Percentiles rank a stretch among this genome's conserved stretches.
These are phyloP conservation scores for Paramecium octaurelia DNA, from an alignment of 73 alveolate genomes.

Conservation along the genomic window DNA sequence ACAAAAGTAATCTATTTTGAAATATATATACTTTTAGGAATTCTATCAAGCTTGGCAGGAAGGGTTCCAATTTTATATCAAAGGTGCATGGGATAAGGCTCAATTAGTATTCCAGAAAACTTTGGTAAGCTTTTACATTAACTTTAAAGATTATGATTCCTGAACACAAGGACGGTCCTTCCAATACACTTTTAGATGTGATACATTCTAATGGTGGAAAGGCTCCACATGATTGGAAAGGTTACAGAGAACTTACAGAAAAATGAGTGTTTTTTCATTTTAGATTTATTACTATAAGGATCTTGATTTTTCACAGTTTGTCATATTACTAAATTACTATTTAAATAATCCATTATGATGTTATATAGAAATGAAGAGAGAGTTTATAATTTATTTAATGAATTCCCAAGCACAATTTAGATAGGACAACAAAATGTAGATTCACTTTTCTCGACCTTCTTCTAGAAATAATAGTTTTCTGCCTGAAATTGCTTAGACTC, in stretches of 20 bases:
- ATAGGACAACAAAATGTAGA: neutral
- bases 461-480: constrained; percentile 14
- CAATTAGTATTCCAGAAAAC: constrained; percentile 72
- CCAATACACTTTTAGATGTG: constrained; percentile 60
- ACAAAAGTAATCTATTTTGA: constrained; percentile 54
- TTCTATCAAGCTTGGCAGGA: constrained; percentile 70
- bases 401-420: neutral
- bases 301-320: neutral
- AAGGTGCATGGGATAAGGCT: constrained; percentile 89
- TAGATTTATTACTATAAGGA: neutral
- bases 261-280: constrained; percentile 63
- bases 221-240: constrained; percentile 90
- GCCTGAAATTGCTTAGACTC: neutral
- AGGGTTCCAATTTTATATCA: constrained; percentile 78
- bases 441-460: neutral
- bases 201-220: constrained; percentile 59
- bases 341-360: neutral
- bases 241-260: constrained; percentile 81
- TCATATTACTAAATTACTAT: neutral
- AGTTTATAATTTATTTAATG: neutral
- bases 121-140: neutral
- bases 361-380: neutral
- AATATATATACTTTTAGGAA: neutral
- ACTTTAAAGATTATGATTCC: neutral
- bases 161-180: constrained; percentile 68